These are phyloP conservation scores for Blastobotrys malaysiensis DNA, from an alignment of 1,139 yeast genomes.

Conservation along the genomic window DNA sequence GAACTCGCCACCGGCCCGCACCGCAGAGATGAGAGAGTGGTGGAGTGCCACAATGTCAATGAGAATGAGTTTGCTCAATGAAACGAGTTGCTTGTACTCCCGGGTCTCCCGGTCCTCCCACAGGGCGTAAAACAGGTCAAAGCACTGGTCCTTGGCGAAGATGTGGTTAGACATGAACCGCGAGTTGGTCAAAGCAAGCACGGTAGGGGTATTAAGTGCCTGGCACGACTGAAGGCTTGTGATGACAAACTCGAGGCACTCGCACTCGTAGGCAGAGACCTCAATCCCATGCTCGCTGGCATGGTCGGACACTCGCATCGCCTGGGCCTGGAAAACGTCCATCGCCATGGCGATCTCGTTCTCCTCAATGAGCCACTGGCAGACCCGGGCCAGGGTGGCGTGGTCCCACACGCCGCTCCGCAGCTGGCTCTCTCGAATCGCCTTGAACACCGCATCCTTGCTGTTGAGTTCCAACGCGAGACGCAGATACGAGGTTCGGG, in stretches of 20 bases:
- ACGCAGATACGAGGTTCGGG: conserved; percentile 23
- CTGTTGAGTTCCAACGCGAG: conserved; percentile 19
- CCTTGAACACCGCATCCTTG: conserved; percentile 25
- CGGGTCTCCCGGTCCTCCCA: conserved; percentile 15
- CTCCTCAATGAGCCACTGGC: conserved; percentile 19
- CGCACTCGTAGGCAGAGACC: not conserved
- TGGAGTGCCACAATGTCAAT: not conserved
- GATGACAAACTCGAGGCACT: conserved; percentile 8
- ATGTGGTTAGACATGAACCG: conserved; percentile 20
- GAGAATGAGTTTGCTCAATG: not conserved
- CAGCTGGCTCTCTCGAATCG: conserved; percentile 30
- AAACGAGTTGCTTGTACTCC: not conserved
- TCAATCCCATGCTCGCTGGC: not conserved
- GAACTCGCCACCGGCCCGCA: not conserved
- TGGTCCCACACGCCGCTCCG: conserved; percentile 33
- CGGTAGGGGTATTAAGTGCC: conserved; percentile 13
- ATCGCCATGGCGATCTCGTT: conserved; percentile 23
- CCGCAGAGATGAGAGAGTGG: not conserved
- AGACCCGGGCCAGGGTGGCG: conserved; percentile 25
- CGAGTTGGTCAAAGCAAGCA: conserved; percentile 19
- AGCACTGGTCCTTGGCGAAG: conserved; percentile 20
- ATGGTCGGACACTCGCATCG: conserved; percentile 14
- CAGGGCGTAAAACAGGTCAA: conserved; percentile 19
- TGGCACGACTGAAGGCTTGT: conserved; percentile 11
- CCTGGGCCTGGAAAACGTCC: conserved; percentile 22